Evolutionary conservation across 495 filamentous ascomycete genomes (phyloP), one percentile per base, ranked within the genome.

Genomic region (Talaromyces nanjingensis): DNA sequence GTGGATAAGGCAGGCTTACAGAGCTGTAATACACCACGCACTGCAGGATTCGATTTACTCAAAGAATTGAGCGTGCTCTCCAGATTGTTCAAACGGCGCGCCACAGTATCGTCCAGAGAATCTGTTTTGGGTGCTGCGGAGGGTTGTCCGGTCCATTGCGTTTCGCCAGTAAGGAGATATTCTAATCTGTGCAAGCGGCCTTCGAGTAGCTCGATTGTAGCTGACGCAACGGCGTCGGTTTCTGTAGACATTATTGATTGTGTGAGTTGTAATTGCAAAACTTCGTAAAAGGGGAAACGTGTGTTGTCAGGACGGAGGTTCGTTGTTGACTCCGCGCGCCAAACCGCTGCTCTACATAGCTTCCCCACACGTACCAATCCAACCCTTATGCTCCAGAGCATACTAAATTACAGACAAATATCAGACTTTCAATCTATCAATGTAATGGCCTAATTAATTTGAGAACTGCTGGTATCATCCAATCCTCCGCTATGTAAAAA

Each of bases 201-300:
- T 67, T 93, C 88, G 4, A 97, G 87, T 58, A 91, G 81, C 37
- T 88, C 85, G 56, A 96, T 85, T 1, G 92, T 93, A 9, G 77
- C 75, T 5, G 75, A 72, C 2, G 77, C 76, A 52, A 79, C 66
- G 7, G 71, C 67, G 18, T 77, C 73, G 58, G 72, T 73, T 73
- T 78, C 72, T 39, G 72, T 61, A 31, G 75, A 49, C 76, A 79
- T 78, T 49, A 55, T 72, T 12, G 34, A 12, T 54, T 18, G 31
- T 16, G 34, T 16, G 39, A 22, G 60, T 42, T 53, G 39, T 58
- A 22, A 18, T n/a, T 56, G 25, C 16, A 33, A n/a, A 29, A 12
- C n/a, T 57, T 57, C 37, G 14, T 49, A 9, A 49, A 9, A 9
- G 16, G 42, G 45, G 45, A 18, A 8, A 5, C 45, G n/a, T 49